Evolutionary conservation across 2,329 filamentous ascomycete genomes (phyloP).

Genomic region (Cladosporium sp.): DNA sequence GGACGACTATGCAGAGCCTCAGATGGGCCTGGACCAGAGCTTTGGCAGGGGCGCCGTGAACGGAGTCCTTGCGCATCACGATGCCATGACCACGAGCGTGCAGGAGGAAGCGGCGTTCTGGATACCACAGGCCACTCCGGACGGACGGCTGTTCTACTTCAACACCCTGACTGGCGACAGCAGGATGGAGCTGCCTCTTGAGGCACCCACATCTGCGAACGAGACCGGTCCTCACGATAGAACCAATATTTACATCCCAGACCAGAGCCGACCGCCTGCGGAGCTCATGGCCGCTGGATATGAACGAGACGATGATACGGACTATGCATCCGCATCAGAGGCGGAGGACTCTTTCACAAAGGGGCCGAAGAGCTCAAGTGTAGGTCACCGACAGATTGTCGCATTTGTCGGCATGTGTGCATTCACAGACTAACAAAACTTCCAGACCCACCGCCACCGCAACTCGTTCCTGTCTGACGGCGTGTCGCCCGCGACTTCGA

Average conservation of each 20-base stretch:
- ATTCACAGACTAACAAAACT: constrained; percentile 24
- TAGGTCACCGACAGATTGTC: constrained; percentile 37
- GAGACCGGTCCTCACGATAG: constrained; percentile 85
- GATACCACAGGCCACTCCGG: constrained; percentile 94
- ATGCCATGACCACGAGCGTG: constrained; percentile 57
- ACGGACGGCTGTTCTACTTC: constrained; percentile 93
- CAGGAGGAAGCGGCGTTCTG: constrained; percentile 92
- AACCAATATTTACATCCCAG: constrained; percentile 80
- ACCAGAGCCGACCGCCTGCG: constrained; percentile 80
- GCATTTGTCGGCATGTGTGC: background rate
- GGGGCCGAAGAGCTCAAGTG: constrained; percentile 61
- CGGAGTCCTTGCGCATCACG: constrained; percentile 41
- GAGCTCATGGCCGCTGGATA: constrained; percentile 85
- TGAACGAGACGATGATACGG: constrained; percentile 80
- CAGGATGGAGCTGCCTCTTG: constrained; percentile 88
- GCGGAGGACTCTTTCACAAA: constrained; percentile 68
- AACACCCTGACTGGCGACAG: constrained; percentile 95
- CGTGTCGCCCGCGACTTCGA: constrained; percentile 79
- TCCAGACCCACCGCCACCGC: constrained; percentile 52
- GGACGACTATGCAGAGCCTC: constrained; percentile 56
- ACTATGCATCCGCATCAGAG: constrained; percentile 81
- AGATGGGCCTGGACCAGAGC: constrained; percentile 33
- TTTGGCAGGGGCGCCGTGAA: constrained; percentile 46
- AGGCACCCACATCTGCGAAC: constrained; percentile 72
- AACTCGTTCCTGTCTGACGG: constrained; percentile 62